Evolutionary conservation across 352 stramenopile species (phyloP).

Genomic region (Globisporangium splendens): DNA sequence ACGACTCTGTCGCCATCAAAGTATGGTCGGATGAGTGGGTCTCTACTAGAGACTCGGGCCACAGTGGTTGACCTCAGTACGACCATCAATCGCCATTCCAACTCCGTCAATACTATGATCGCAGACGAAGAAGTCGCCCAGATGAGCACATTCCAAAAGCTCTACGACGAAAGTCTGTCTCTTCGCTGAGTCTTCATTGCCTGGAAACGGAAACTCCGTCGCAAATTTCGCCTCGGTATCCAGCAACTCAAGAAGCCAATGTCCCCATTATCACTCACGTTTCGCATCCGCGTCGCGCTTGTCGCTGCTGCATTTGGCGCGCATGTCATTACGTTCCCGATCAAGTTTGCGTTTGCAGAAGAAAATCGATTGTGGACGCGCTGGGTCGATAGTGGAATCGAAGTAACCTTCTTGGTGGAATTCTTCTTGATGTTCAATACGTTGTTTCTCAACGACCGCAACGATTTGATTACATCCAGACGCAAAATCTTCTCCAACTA

Average conservation of each 20-base stretch:
- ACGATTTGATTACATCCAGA: slow-evolving; percentile 6
- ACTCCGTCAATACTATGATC: no score
- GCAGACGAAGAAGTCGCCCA: not conserved
- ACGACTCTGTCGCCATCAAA: not conserved
- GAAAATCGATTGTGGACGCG: not conserved
- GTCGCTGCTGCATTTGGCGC: not conserved
- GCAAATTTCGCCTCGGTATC: not conserved
- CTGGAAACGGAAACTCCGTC: not conserved
- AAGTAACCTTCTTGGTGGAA: slow-evolving; percentile 3
- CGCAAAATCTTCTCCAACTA: slow-evolving; percentile 6
- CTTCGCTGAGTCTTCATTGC: not conserved
- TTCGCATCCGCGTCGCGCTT: not conserved
- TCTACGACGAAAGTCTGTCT: not conserved
- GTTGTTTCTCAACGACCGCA: slow-evolving; percentile 3
- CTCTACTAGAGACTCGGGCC: not conserved
- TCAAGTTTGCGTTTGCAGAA: not conserved
- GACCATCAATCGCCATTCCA: not conserved
- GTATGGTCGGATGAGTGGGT: not conserved
- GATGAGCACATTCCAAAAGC: not conserved
- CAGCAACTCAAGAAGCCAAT: not conserved
- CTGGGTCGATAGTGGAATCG: not conserved
- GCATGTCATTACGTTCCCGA: not conserved
- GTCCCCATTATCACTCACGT: not conserved
- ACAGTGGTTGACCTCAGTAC: not conserved
- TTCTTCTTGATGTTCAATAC: slow-evolving; percentile 15